Evolutionary conservation across 257 asterid genomes (phyloP), one percentile per base, ranked within the genome.

Genomic region (Petrea volubilis): DNA sequence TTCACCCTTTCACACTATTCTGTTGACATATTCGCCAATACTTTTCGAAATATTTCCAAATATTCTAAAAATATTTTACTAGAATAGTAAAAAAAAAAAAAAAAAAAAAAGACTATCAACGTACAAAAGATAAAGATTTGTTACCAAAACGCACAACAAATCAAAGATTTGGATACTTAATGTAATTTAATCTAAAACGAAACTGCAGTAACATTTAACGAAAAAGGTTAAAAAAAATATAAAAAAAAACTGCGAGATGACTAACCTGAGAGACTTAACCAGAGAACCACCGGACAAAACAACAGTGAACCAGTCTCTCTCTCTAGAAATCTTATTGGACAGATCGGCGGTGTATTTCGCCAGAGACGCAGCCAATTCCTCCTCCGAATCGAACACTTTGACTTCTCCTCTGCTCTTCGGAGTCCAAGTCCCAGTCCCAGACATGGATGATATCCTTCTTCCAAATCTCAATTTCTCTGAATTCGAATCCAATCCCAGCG

Each of bases 261-360:
- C 27, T 24, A 57, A 90, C 98, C 98, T 86, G 34, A 94, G 95
- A 58, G 86, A 88, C 72, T 91, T 88, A 55, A 94, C 82, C 24
- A 94, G 93, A 47, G 96, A 91, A 18, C 99, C 99, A n/a, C 99
- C 96, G 38, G 97, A 91, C 21, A 94, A 47, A 49, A 86, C 97
- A 23, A 94, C 95, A 10, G 97, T 85, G 40, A 94, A 94, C 46
- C 87, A 83, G 34, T 33, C 80, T 46, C 91, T 80, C 61, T 82
- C 80, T 61, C 64, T 75, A 41, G 84, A 74, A 21, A 85, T 52
- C 52, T 69, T 68, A 51, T 60, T 59, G 4, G 92, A 79, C 6
- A 94, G 77, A 77, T 82, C 87, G 34, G 90, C 82, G 28, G 96
- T 76, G 78, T 86, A 86, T 59, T 87, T 70, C 3, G 98, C 97